Conservation (phyloP, 176 grass and related monocot species). For the Musa acuminata region DNA sequence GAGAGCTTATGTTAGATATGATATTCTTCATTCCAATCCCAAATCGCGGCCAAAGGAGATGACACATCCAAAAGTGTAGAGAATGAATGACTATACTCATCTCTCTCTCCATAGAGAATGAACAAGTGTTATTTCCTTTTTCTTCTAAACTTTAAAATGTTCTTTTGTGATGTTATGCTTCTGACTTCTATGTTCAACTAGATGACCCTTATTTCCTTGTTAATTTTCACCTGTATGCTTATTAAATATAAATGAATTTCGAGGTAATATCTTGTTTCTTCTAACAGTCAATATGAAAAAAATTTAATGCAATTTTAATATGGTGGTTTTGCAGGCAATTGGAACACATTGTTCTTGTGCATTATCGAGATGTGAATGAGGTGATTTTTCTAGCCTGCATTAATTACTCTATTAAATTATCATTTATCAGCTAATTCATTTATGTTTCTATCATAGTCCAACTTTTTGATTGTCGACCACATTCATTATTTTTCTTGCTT, state of each 20-base stretch:
- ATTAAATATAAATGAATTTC: not conserved
- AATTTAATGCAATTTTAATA: not conserved
- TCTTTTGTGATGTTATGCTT: too few relatives aligned
- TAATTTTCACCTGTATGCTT: not conserved
- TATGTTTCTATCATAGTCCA: not conserved
- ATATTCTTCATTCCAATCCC: too few relatives aligned
- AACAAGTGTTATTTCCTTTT: too few relatives aligned
- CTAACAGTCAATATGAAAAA: not conserved
- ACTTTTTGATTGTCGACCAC: not conserved
- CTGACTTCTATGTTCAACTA: too few relatives aligned
- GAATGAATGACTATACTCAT: too few relatives aligned
- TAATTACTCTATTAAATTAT: not conserved
- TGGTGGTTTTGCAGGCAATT: conserved; percentile 11
- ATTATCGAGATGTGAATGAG: conserved; percentile 21
- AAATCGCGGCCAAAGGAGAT: too few relatives aligned
- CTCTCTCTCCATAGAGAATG: too few relatives aligned
- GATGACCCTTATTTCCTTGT: not conserved
- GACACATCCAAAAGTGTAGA: too few relatives aligned
- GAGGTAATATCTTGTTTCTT: not conserved
- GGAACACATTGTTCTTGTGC: conserved; percentile 18
- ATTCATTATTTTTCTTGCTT: too few relatives aligned
- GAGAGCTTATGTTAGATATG: too few relatives aligned
- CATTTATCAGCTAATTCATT: not conserved
- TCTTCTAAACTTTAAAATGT: too few relatives aligned
- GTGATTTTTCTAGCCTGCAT: not conserved